These are phyloP conservation scores for Polyporus tsugae DNA, from an alignment of 1,284 basidiomycete genomes.

Conservation along the genomic window DNA sequence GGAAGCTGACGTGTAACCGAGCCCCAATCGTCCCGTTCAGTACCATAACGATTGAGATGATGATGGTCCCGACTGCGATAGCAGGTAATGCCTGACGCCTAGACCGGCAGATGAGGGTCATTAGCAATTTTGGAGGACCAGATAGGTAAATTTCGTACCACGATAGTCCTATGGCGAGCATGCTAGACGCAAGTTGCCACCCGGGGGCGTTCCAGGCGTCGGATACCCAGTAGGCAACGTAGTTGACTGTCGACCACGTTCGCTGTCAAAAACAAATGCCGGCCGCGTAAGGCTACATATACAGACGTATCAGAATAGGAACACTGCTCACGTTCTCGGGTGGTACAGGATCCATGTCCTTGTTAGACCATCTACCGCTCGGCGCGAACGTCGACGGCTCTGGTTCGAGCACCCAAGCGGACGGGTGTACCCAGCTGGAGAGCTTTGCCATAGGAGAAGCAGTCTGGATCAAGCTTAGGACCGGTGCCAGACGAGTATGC, in stretches of 20 bases:
- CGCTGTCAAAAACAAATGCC: constrained; percentile 35
- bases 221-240: constrained; percentile 71
- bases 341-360: constrained; percentile 79
- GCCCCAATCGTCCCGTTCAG: constrained; percentile 79
- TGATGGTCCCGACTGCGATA: constrained; percentile 67
- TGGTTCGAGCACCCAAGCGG: constrained; percentile 55
- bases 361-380: constrained; percentile 68
- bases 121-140: background rate
- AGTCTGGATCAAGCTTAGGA: background rate
- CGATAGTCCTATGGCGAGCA: constrained; percentile 72
- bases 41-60: constrained; percentile 65
- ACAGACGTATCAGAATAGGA: background rate
- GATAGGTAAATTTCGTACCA: constrained; percentile 48
- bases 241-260: constrained; percentile 73
- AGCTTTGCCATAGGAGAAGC: background rate
- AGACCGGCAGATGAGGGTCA: background rate
- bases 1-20: constrained; percentile 73
- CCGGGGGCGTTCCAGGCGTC: constrained; percentile 61
- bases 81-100: constrained; percentile 70
- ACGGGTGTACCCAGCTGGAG: constrained; percentile 25
- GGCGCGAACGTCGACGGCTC: constrained; percentile 60
- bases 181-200: constrained; percentile 62
- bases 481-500: background rate
- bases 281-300: background rate
- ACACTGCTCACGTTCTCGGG: constrained; percentile 41